These are phyloP conservation scores for Rhipidocladum racemiflorum DNA, from an alignment of 176 grass and related monocot species.

Conservation along the genomic window DNA sequence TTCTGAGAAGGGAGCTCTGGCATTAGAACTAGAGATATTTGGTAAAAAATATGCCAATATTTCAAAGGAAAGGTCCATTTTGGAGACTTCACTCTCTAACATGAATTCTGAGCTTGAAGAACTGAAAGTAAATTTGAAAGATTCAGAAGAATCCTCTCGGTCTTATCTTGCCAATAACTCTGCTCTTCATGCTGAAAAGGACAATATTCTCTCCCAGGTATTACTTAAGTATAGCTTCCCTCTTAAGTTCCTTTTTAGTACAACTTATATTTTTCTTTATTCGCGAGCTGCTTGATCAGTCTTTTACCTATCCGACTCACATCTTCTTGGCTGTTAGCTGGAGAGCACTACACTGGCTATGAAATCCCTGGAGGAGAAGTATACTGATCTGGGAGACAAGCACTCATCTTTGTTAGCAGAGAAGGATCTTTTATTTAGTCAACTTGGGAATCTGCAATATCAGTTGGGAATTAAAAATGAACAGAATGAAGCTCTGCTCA, in stretches of 20 bases:
- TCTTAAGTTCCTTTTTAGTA: slow-evolving; percentile 19
- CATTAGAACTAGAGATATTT: slow-evolving; percentile 43
- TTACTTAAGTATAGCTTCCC: neutral
- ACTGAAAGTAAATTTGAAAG: slow-evolving; percentile 42
- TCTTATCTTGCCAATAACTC: slow-evolving; percentile 28
- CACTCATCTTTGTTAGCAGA: slow-evolving; percentile 41
- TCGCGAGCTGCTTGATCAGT: neutral
- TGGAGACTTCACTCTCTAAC: slow-evolving; percentile 45
- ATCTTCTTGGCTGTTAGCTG: slow-evolving; percentile 38
- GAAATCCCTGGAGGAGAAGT: slow-evolving; percentile 47
- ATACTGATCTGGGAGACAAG: slow-evolving; percentile 36
- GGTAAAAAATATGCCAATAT: slow-evolving; percentile 26
- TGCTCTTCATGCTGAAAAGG: slow-evolving; percentile 47
- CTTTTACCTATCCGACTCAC: neutral
- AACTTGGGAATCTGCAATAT: slow-evolving; percentile 50
- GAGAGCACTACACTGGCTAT: slow-evolving; percentile 37
- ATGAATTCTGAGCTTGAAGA: slow-evolving; percentile 31
- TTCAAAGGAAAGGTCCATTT: slow-evolving; percentile 14
- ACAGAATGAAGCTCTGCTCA: slow-evolving; percentile 44
- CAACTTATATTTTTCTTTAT: slow-evolving; percentile 4
- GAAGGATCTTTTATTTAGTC: slow-evolving; percentile 42
- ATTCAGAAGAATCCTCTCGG: slow-evolving; percentile 31
- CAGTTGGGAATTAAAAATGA: slow-evolving; percentile 49
- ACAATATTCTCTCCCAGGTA: slow-evolving; percentile 51
- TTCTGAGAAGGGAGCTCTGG: slow-evolving; percentile 46